A percentile compares a stretch with the other conserved stretches of the same genome.
These are phyloP conservation scores for Didymella lethalis DNA, from an alignment of 2,329 filamentous ascomycete genomes.

Conservation along the genomic window DNA sequence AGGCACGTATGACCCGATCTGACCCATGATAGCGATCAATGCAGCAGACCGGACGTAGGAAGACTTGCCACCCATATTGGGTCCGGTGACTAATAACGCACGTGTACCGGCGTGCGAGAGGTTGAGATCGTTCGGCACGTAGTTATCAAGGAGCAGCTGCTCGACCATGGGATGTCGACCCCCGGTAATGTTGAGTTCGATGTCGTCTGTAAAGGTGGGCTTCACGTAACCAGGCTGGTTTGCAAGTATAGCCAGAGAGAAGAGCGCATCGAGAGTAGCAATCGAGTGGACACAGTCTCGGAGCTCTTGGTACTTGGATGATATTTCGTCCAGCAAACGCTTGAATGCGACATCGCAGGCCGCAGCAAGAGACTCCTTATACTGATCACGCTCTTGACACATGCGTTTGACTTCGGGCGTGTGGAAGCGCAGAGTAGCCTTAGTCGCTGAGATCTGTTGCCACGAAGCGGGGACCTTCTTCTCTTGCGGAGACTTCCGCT, in stretches of 20 bases:
- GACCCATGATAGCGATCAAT: slow-evolving; percentile 90
- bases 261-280: slow-evolving; percentile 85
- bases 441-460: slow-evolving; percentile 94
- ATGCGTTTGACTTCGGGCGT: slow-evolving; percentile 87
- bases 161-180: slow-evolving; percentile 97
- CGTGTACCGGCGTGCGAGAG: slow-evolving; percentile 66
- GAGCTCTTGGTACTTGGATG: slow-evolving; percentile 84
- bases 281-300: slow-evolving; percentile 88
- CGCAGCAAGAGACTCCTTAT: slow-evolving; percentile 90
- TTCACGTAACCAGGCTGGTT: slow-evolving; percentile 86
- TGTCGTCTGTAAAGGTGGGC: slow-evolving; percentile 71
- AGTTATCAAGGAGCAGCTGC: slow-evolving; percentile 81
- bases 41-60: slow-evolving; percentile 94
- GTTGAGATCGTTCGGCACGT: slow-evolving; percentile 87
- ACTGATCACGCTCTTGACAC: slow-evolving; percentile 87
- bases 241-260: slow-evolving; percentile 85
- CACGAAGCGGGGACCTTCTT: slow-evolving; percentile 92
- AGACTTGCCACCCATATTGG: slow-evolving; percentile 99
- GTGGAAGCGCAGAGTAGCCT: slow-evolving; percentile 90
- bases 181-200: slow-evolving; percentile 72
- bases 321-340: slow-evolving; percentile 74
- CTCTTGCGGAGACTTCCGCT: slow-evolving; percentile 72
- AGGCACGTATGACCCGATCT: slow-evolving; percentile 93
- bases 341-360: slow-evolving; percentile 87
- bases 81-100: slow-evolving; percentile 89